A percentile compares a stretch with the other conserved stretches of the same genome.
Conservation (phyloP, 495 filamentous ascomycete genomes). For the Podospora pseudocomata region DNA sequence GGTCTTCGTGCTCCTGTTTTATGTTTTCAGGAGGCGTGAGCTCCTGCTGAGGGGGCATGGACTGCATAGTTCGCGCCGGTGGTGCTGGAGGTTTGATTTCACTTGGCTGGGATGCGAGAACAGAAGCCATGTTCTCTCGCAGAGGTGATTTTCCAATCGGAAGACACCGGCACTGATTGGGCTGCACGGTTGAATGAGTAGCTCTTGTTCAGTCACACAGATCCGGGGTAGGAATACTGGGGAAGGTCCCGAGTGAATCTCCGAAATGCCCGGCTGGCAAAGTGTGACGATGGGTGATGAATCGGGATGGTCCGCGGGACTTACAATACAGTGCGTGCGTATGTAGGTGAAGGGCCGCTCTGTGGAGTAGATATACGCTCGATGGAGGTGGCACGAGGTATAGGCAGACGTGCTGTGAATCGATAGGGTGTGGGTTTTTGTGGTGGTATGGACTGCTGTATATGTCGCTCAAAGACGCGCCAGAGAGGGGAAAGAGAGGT, state of each 20-base stretch:
- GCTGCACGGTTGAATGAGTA: slow-evolving; percentile 13
- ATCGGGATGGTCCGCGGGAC: slow-evolving; percentile 22
- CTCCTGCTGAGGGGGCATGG: slow-evolving; percentile 43
- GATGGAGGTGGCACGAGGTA: slow-evolving; percentile 6
- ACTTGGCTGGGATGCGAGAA: slow-evolving; percentile 42
- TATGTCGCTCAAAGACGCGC: slow-evolving; percentile 16
- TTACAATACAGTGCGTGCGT: slow-evolving; percentile 4
- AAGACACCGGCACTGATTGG: slow-evolving; percentile 17
- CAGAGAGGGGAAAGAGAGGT: slow-evolving; percentile 10
- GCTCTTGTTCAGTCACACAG: slow-evolving; percentile 20
- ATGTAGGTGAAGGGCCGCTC: background rate
- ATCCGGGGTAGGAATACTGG: slow-evolving; percentile 13
- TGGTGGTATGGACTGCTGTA: slow-evolving; percentile 1
- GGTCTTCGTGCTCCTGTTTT: slow-evolving; percentile 40
- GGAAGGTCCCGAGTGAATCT: slow-evolving; percentile 17
- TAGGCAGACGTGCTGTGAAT: slow-evolving; percentile 8
- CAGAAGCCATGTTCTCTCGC: slow-evolving; percentile 44
- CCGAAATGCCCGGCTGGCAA: slow-evolving; percentile 16
- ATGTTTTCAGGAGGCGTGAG: slow-evolving; percentile 39
- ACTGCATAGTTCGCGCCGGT: slow-evolving; percentile 33
- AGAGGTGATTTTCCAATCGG: slow-evolving; percentile 21
- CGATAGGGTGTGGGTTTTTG: background rate
- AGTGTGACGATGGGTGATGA: slow-evolving; percentile 16
- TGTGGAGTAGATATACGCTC: background rate
- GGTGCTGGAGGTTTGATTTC: slow-evolving; percentile 39